A percentile compares a stretch with the other conserved stretches of the same genome.
These are phyloP conservation scores for Pisolithus orientalis DNA, from an alignment of 768 basidiomycete genomes.

Conservation along the genomic window DNA sequence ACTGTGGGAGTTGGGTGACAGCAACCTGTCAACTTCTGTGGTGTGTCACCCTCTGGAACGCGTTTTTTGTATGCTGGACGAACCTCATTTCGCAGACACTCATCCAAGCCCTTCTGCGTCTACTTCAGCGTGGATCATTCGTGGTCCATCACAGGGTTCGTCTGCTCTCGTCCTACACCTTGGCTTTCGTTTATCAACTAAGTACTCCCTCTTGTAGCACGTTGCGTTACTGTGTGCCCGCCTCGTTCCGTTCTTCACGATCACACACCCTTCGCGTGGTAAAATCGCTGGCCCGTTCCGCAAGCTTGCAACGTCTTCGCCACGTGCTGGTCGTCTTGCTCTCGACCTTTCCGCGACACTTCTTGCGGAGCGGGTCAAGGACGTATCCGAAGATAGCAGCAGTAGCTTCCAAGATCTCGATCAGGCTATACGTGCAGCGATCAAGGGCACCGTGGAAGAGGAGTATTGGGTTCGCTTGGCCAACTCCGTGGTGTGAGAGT, in stretches of 20 bases:
- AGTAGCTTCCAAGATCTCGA: constrained; percentile 11
- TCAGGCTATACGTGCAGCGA: constrained; percentile 20
- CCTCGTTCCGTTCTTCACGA: constrained; percentile 71
- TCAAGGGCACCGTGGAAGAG: constrained; percentile 22
- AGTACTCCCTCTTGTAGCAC: constrained; percentile 31
- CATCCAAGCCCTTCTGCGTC: constrained; percentile 56
- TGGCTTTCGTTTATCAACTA: constrained; percentile 5
- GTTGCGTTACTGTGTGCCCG: constrained; percentile 17
- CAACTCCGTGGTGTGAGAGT: constrained; percentile 9
- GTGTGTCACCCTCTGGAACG: constrained; percentile 31
- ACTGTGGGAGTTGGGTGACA: constrained; percentile 77
- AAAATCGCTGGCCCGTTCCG: constrained; percentile 70
- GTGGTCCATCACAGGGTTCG: constrained; percentile 40
- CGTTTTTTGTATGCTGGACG: constrained; percentile 3
- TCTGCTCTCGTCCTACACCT: constrained; percentile 6
- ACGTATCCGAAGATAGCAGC: constrained; percentile 1
- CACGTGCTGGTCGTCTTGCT: constrained; percentile 46
- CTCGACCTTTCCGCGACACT: constrained; percentile 53
- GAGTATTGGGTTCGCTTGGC: constrained; percentile 31
- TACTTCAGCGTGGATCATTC: constrained; percentile 48
- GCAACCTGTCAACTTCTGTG: constrained; percentile 52
- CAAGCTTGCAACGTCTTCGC: constrained; percentile 44
- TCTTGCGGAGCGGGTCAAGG: constrained; percentile 9
- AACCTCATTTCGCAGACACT: constrained; percentile 36
- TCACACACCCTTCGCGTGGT: constrained; percentile 72